A percentile compares a stretch with the other conserved stretches of the same genome.
phyloP scores from a whole-genome alignment of 148 eudicot species.

The Simmondsia chinensis region DNA sequence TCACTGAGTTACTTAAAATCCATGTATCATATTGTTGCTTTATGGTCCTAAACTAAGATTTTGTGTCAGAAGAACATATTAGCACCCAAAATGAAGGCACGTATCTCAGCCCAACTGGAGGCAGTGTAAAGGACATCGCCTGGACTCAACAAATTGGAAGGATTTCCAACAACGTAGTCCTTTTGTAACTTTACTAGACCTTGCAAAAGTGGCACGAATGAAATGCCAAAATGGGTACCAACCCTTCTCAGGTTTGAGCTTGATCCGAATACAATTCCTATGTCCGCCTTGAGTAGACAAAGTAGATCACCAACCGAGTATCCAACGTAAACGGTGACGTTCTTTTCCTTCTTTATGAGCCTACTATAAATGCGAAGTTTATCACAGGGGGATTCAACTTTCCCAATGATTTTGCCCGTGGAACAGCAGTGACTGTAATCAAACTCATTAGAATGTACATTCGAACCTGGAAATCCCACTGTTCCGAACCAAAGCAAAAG shows the following conservation, averaged over 20 bases:
- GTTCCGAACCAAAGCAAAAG: constrained; percentile 11
- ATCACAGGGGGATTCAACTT: constrained; percentile 77
- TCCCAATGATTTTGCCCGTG: constrained; percentile 61
- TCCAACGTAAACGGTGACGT: constrained; percentile 60
- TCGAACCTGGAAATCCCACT: constrained; percentile 52
- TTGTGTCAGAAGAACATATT: constrained; percentile 11
- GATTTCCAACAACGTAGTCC: constrained; percentile 24
- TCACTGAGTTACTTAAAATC: constrained; percentile 34
- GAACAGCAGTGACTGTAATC: constrained; percentile 49
- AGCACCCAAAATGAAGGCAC: constrained; percentile 77
- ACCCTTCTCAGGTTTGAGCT: constrained; percentile 66
- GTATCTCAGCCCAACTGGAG: constrained; percentile 87
- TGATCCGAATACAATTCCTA: constrained; percentile 80
- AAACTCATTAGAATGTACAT: constrained; percentile 85
- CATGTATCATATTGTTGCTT: not conserved
- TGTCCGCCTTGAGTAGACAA: constrained; percentile 81
- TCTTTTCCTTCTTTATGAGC: constrained; percentile 38
- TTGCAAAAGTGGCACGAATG: constrained; percentile 66
- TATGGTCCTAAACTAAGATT: constrained; percentile 1
- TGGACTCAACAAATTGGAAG: constrained; percentile 49
- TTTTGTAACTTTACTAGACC: constrained; percentile 68
- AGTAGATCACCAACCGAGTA: constrained; percentile 91
- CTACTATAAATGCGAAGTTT: constrained; percentile 53
- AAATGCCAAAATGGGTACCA: constrained; percentile 69
- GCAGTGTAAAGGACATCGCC: constrained; percentile 75